Conservation (phyloP, 1,284 basidiomycete genomes). For the Trichosporon sp. region DNA sequence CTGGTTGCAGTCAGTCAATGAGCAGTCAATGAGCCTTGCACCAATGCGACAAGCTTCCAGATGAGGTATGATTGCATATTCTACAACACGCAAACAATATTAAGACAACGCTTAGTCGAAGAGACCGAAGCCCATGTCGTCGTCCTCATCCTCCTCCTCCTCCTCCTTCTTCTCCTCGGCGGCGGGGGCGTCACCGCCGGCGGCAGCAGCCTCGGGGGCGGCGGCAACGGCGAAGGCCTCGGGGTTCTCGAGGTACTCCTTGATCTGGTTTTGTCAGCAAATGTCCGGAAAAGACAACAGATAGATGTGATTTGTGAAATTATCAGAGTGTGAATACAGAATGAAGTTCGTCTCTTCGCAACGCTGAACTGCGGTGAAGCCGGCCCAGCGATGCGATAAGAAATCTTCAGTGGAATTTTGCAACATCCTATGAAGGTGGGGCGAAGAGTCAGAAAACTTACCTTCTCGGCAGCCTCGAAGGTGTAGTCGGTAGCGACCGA, state of each 20-base stretch:
- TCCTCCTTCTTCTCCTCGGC: slow-evolving; percentile 54
- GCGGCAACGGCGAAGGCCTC: slow-evolving; percentile 86
- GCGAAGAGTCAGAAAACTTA: slow-evolving; percentile 48
- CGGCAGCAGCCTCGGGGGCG: slow-evolving; percentile 56
- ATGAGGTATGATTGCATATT: slow-evolving; percentile 11
- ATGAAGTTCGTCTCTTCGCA: slow-evolving; percentile 20
- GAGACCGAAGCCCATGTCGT: slow-evolving; percentile 66
- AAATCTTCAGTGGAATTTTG: slow-evolving; percentile 47
- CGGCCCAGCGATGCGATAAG: slow-evolving; percentile 48
- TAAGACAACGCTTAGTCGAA: slow-evolving; percentile 62
- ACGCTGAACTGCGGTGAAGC: slow-evolving; percentile 34
- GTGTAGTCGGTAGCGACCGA: slow-evolving; percentile 90
- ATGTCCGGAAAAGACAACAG: not conserved
- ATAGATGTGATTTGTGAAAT: not conserved
- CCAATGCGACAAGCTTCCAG: not conserved
- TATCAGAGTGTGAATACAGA: slow-evolving; percentile 37
- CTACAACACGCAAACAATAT: slow-evolving; percentile 13
- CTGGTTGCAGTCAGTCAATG: no score
- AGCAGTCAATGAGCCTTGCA: not conserved
- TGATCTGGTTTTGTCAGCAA: slow-evolving; percentile 57
- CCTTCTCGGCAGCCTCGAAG: slow-evolving; percentile 91
- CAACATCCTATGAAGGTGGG: slow-evolving; percentile 23
- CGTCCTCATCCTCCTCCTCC: slow-evolving; percentile 69
- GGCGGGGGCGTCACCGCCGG: slow-evolving; percentile 54
- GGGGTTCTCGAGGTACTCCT: slow-evolving; percentile 94